Evolutionary conservation across 371 early-diverging fungal genomes (phyloP).

Genomic region (Blakeslea trispora): DNA sequence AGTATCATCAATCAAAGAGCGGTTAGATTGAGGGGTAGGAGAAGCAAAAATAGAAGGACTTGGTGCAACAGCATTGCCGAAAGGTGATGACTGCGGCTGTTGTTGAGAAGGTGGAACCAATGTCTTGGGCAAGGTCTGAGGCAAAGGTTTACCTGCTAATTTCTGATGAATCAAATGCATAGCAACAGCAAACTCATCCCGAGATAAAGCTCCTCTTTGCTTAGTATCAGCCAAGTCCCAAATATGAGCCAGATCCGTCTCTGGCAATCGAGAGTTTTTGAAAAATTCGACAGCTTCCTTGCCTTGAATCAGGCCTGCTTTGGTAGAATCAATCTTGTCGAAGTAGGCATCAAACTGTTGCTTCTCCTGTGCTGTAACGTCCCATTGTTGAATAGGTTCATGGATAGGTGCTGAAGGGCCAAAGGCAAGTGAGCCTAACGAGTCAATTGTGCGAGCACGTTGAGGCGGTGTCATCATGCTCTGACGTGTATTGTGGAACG

Average conservation of each 20-base stretch:
- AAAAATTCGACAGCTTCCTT: slow-evolving; percentile 81
- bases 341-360: slow-evolving; percentile 69
- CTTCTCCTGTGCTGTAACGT: slow-evolving; percentile 66
- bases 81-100: slow-evolving; percentile 15
- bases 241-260: slow-evolving; percentile 72
- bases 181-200: slow-evolving; percentile 90
- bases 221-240: slow-evolving; percentile 82
- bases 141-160: slow-evolving; percentile 81
- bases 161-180: slow-evolving; percentile 89
- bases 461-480: slow-evolving; percentile 43
- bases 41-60: slow-evolving; percentile 11
- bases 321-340: slow-evolving; percentile 62
- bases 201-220: slow-evolving; percentile 76
- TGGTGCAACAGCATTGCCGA: slow-evolving; percentile 6
- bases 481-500: slow-evolving; percentile 17
- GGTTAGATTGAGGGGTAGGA: slow-evolving; percentile 7
- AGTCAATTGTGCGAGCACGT: slow-evolving; percentile 44
- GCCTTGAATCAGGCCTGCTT: slow-evolving; percentile 28
- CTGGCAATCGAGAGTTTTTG: slow-evolving; percentile 73
- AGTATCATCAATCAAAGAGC: slow-evolving; percentile 9
- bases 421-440: slow-evolving; percentile 49
- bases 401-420: slow-evolving; percentile 20
- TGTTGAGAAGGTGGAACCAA: slow-evolving; percentile 27
- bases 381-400: slow-evolving; percentile 57
- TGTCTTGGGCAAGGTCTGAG: slow-evolving; percentile 52